Base-by-base conservation (phyloP, 352 stramenopile genomes). In the Phytopythium mirpurense region DNA sequence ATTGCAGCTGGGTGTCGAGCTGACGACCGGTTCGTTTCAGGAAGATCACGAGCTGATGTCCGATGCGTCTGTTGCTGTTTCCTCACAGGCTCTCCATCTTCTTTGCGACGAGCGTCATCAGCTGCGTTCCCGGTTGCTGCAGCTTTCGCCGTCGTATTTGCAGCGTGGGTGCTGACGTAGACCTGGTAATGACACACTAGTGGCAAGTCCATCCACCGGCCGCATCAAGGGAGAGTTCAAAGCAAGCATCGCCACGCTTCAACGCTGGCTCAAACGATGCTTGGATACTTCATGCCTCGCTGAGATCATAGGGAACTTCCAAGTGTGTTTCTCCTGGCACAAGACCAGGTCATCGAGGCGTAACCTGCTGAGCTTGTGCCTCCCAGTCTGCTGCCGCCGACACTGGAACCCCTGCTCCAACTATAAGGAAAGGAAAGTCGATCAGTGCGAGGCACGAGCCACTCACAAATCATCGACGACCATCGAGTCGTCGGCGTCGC, bases 401-500 rank as follows among this genome's bases (percentile, higher is more conserved):
- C n/a, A n/a, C n/a, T n/a, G n/a, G n/a, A n/a, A n/a, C n/a, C n/a
- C 29, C n/a, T n/a, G 37, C 37, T 43, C 6, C 18, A 23, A 43
- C 18, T 24, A 43, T 43, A 26, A 43, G 35, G 15, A 23, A 41
- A 41, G 5, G n/a, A 19, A 21, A 19, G 23, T 21, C 14, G 23
- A 16, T 6, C 21, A 26, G 11, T 31, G 21, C 12, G 41, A 3
- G 6, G 5, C 23, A 5, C 21, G 35, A 5, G 2, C 24, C 48
- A 29, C 29, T 32, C 51, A 54, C 48, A 75, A 77, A 0, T 67
- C 60, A 49, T 87, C 76, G 37, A 81, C 65, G n/a, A 74, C 47
- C 80, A 90, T 79, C 50, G 66, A 58, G 49, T 71, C 70, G 34
- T 66, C 46, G 7, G 63, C 74, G 48, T 90, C 71, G 38, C 53